phyloP scores from a whole-genome alignment of 495 filamentous ascomycete species.

The Lichina pygmaea region DNA sequence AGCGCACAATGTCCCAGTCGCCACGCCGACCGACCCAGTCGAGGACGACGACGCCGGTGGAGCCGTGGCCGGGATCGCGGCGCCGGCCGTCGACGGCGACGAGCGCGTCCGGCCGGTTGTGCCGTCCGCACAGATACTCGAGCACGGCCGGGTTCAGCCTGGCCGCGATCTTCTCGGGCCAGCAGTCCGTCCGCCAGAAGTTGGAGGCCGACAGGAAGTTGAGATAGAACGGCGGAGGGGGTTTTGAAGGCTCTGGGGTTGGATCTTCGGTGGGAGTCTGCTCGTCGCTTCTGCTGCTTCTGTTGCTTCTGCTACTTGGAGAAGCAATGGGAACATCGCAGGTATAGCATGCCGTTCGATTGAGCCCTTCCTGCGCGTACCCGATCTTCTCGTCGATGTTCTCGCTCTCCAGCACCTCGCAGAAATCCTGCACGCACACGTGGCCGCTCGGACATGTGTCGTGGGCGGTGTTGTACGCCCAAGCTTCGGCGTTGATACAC shows the following conservation, averaged over 20 bases:
- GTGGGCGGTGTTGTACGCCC: constrained; percentile 75
- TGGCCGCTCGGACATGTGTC: constrained; percentile 42
- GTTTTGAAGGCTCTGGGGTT: neutral
- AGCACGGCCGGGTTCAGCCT: constrained; percentile 79
- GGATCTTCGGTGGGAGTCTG: constrained; percentile 5
- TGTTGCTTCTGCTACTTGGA: constrained; percentile 15
- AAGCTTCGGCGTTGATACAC: constrained; percentile 57
- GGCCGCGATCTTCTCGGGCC: constrained; percentile 82
- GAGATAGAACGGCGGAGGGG: constrained; percentile 38
- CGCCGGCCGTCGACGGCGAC: constrained; percentile 7
- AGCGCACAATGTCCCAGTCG: constrained; percentile 80
- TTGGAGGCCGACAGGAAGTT: constrained; percentile 82
- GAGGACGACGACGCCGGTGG: constrained; percentile 75
- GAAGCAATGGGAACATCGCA: constrained; percentile 11
- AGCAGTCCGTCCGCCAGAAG: constrained; percentile 75
- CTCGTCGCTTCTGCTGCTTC: constrained; percentile 1
- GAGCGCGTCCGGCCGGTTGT: constrained; percentile 18
- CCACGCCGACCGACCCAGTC: constrained; percentile 80
- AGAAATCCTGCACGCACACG: constrained; percentile 84
- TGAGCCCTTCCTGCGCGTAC: constrained; percentile 44
- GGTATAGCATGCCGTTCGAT: constrained; percentile 30
- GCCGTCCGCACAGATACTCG: constrained; percentile 46
- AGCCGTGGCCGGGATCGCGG: constrained; percentile 34
- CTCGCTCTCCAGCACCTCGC: constrained; percentile 50
- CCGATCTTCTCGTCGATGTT: constrained; percentile 62